Conservation (phyloP, 2,329 filamentous ascomycete species). For the Monosporascus ibericus region DNA sequence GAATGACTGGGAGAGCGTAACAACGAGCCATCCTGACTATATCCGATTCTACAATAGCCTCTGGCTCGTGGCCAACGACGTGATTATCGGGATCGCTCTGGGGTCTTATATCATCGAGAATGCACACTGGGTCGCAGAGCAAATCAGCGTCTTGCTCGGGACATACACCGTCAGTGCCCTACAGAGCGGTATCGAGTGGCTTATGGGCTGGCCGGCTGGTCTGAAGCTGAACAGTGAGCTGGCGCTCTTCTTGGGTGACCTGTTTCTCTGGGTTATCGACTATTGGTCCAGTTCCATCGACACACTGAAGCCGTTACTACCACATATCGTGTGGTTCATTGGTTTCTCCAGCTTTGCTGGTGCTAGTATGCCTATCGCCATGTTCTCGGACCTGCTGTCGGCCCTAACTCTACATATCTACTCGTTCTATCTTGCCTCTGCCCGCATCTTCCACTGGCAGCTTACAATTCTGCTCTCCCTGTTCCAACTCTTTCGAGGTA, state of each 20-base stretch:
- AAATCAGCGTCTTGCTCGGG: slow-evolving; percentile 69
- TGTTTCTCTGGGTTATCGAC: slow-evolving; percentile 98
- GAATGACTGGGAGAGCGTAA: slow-evolving; percentile 91
- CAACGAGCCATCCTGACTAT: slow-evolving; percentile 92
- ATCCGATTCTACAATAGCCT: slow-evolving; percentile 98
- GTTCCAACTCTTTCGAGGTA: slow-evolving; percentile 97
- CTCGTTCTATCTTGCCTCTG: slow-evolving; percentile 94
- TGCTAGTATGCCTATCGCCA: slow-evolving; percentile 91
- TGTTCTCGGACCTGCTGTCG: slow-evolving; percentile 90
- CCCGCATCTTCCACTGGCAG: slow-evolving; percentile 98
- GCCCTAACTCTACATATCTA: slow-evolving; percentile 93
- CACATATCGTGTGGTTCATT: slow-evolving; percentile 82
- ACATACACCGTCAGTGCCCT: slow-evolving; percentile 85
- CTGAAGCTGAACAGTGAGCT: slow-evolving; percentile 93
- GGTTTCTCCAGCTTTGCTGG: slow-evolving; percentile 93
- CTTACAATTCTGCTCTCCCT: slow-evolving; percentile 92
- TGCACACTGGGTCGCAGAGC: slow-evolving; percentile 71
- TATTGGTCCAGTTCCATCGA: slow-evolving; percentile 89
- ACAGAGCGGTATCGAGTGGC: slow-evolving; percentile 84
- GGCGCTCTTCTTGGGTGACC: slow-evolving; percentile 85
- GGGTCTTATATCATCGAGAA: slow-evolving; percentile 98
- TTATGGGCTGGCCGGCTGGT: slow-evolving; percentile 93
- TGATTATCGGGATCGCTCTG: slow-evolving; percentile 95
- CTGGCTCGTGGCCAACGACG: slow-evolving; percentile 97
- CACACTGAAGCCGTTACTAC: slow-evolving; percentile 72